A percentile compares a stretch with the other conserved stretches of the same genome.
phyloP scores from a whole-genome alignment of 2,329 filamentous ascomycete species.

The Gaeumannomyces tritici region DNA sequence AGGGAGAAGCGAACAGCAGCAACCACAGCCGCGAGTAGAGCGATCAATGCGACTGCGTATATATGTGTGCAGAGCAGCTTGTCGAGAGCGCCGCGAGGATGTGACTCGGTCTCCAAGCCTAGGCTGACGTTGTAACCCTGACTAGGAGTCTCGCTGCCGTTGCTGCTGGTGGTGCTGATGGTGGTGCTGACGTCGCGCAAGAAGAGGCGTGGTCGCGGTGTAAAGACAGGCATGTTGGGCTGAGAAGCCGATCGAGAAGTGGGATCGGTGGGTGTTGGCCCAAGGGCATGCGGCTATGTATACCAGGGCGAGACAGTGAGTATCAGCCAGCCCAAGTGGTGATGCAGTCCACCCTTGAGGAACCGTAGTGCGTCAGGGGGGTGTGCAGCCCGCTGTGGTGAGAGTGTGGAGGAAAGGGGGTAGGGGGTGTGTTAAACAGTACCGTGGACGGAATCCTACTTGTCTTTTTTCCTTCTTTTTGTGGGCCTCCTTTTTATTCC shows the following conservation, averaged over 20 bases:
- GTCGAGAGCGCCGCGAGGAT: background rate
- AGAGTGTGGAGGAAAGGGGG: background rate
- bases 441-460: background rate
- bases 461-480: background rate
- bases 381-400: background rate
- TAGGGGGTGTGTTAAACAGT: background rate
- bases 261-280: background rate
- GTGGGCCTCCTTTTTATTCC: too few species aligned
- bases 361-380: background rate
- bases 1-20: background rate
- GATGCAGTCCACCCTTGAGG: background rate
- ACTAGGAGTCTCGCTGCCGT: background rate
- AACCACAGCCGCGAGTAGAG: background rate
- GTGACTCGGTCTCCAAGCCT: background rate
- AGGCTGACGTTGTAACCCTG: background rate
- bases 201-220: background rate
- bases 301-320: background rate
- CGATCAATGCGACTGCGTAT: conserved; percentile 1
- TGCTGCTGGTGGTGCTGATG: background rate
- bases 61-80: background rate
- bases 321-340: background rate
- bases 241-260: background rate
- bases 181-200: background rate
- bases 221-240: conserved; percentile 22
- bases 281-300: background rate